These are phyloP conservation scores for Eucalyptus melliodora DNA, from an alignment of 345 rosid genomes.

Conservation along the genomic window DNA sequence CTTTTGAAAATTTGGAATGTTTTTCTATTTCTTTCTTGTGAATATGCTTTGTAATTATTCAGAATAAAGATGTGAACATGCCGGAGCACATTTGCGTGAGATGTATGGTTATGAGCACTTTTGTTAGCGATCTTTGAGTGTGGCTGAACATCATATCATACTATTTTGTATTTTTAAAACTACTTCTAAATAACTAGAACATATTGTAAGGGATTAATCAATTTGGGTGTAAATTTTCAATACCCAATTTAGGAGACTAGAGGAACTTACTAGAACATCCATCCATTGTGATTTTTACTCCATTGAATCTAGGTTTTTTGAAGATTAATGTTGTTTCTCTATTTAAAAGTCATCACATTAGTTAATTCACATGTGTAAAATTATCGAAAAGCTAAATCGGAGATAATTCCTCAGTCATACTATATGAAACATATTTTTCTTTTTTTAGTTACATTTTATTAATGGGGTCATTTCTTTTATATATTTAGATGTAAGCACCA, in stretches of 20 bases:
- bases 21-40: not conserved
- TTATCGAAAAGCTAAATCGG: rapidly evolving
- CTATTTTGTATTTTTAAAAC: not conserved
- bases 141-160: not conserved
- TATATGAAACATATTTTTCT: not conserved
- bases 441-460: not conserved
- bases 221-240: not conserved
- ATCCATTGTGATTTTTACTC: not conserved
- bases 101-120: not conserved
- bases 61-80: not conserved
- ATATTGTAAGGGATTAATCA: too few relatives aligned
- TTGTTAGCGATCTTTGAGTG: not conserved
- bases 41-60: not conserved
- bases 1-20: not conserved
- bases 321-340: not conserved
- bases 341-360: not conserved
- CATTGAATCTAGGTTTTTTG: not conserved
- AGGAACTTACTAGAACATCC: not conserved
- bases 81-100: not conserved
- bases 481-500: too few relatives aligned
- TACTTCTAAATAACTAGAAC: too few relatives aligned
- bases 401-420: not conserved
- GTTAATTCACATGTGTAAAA: not conserved
- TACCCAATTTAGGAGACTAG: not conserved
- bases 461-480: too few relatives aligned